Evolutionary conservation across 805 yeast genomes (phyloP).

Genomic region (Metschnikowia lochheadii): DNA sequence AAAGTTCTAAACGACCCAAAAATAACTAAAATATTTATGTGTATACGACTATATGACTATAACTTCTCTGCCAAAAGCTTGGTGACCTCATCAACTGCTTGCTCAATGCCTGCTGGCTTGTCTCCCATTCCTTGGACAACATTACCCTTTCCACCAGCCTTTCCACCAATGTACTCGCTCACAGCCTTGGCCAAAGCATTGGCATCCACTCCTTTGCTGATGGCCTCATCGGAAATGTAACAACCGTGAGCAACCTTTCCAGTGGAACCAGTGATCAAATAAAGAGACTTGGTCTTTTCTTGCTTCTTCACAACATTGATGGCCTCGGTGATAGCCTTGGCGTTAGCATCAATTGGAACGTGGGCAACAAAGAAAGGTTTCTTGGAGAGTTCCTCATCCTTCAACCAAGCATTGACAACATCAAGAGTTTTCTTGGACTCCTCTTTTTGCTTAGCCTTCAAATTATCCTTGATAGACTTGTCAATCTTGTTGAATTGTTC

Average conservation of each 20-base stretch:
- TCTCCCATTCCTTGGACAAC: conserved; percentile 97
- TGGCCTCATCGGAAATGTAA: conserved; percentile 69
- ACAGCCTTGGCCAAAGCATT: conserved; percentile 71
- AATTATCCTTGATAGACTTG: conserved; percentile 82
- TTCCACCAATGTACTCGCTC: conserved; percentile 80
- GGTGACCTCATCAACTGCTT: conserved; percentile 71
- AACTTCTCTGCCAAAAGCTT: conserved; percentile 59
- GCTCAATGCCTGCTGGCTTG: conserved; percentile 60
- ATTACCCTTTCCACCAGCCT: conserved; percentile 97
- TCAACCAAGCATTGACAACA: conserved; percentile 66
- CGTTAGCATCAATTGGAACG: conserved; percentile 70
- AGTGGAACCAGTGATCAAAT: conserved; percentile 68
- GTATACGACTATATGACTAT: conserved; percentile 14
- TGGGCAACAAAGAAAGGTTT: conserved; percentile 62
- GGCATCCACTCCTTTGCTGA: conserved; percentile 68
- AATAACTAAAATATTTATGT: neutral
- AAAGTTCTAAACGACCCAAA: neutral
- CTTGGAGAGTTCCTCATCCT: conserved; percentile 39
- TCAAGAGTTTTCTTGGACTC: conserved; percentile 81
- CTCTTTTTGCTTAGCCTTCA: conserved; percentile 82
- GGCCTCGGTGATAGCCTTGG: conserved; percentile 93
- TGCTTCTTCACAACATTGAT: conserved; percentile 76
- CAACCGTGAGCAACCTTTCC: conserved; percentile 94
- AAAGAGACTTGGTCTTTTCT: conserved; percentile 69
- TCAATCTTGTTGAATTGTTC: conserved; percentile 74